Percentiles rank a stretch among this genome's conserved stretches.
Conservation (phyloP, 2,329 filamentous ascomycete genomes). For the Xylaria sp. region DNA sequence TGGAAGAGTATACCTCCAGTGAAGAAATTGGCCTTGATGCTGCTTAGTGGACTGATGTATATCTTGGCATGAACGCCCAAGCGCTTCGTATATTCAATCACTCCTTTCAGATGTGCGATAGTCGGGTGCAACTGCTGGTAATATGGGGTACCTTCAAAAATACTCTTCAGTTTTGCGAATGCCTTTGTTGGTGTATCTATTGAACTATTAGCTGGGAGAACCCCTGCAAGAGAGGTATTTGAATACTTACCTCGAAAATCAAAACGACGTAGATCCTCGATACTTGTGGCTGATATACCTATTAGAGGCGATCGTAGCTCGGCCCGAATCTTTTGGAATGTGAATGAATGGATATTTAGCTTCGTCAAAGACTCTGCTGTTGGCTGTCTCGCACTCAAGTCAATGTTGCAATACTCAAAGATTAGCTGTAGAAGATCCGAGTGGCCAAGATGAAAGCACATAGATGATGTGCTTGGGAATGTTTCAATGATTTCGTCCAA, state of each 20-base stretch:
- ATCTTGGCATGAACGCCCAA: conserved; percentile 81
- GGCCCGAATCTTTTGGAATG: conserved; percentile 83
- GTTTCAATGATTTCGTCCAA: conserved; percentile 87
- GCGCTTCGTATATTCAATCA: conserved; percentile 79
- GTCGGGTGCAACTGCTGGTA: conserved; percentile 80
- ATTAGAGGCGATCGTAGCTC: conserved; percentile 85
- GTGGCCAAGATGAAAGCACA: conserved; percentile 93
- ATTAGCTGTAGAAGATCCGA: conserved; percentile 86
- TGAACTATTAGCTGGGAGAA: conserved; percentile 31
- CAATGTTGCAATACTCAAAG: conserved; percentile 90
- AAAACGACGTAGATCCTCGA: conserved; percentile 90
- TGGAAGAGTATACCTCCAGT: conserved; percentile 87
- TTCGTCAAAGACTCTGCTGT: conserved; percentile 88
- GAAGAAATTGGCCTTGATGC: conserved; percentile 93
- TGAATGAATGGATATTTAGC: conserved; percentile 82
- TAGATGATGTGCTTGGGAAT: conserved; percentile 79
- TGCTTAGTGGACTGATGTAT: conserved; percentile 85
- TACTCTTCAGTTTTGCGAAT: conserved; percentile 66
- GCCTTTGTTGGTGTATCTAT: conserved; percentile 66
- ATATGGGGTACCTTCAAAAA: conserved; percentile 72
- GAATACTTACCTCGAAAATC: conserved; percentile 78
- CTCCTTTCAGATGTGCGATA: conserved; percentile 82
- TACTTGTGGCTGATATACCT: conserved; percentile 85
- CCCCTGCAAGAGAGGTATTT: background rate
- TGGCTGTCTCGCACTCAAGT: conserved; percentile 71